Base-by-base conservation (phyloP, 768 basidiomycete species). In the Dictyophora rubrovolvata region DNA sequence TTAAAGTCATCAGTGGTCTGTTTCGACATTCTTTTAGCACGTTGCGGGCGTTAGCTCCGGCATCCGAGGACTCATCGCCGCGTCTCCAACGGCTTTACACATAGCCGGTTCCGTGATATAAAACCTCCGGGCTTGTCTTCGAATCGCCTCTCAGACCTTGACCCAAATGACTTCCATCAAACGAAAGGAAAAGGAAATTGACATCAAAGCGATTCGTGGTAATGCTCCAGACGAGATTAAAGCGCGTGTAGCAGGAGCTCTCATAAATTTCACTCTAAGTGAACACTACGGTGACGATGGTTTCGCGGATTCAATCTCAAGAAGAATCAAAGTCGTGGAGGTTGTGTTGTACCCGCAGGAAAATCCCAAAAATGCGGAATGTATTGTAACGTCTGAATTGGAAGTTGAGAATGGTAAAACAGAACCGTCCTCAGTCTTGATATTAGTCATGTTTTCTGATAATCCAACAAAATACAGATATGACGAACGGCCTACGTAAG, bases 161-260 rank as follows among this genome's bases (percentile, higher is more conserved):
- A 12, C 42, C 12, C n/a, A 4, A 42, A 42, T 42, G 42, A n/a
- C 10, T 2, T 12, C 42, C 4, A 42, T 4, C 10, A 2, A 28
- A 28, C 42, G 10, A 14, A 42, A 42, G n/a, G 5, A 42, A 12
- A 42, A 42, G n/a, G 5, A 42, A 12, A 42, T 12, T 33, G 46
- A 48, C 47, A 28, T 48, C 17, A 33, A 47, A 16, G 23, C 8
- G 6, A 33, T 56, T 8, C 47, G 50, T 10, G 57, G 57, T 23
- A 59, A 59, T 52, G 57, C 50, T 18, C 21, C 57, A 10, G 49
- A 59, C 22, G 57, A 59, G n/a, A 35, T 36, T 8, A 59, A 59
- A 28, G 10, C 23, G 7, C 4, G 33, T 35, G 47, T 42, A 2
- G 42, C 21, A 14, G n/a, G 11, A 8, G 18, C 18, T 17, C 21